phyloP scores from a whole-genome alignment of 2,329 filamentous ascomycete genomes.

The Botrytis byssoidea region DNA sequence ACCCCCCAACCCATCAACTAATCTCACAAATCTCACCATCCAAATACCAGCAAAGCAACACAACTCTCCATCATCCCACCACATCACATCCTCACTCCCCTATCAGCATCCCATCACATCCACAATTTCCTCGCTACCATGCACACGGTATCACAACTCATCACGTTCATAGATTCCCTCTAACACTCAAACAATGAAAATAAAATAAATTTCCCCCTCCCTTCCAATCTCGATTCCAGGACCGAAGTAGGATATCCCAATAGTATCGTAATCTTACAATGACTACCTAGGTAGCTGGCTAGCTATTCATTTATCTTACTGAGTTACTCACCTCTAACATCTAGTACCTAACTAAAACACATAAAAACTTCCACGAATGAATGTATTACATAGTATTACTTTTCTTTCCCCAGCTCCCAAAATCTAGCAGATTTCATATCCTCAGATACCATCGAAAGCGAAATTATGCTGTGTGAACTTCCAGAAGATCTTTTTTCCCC shows the following conservation, averaged over 20 bases:
- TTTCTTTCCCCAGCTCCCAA: not conserved
- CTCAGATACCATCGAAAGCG: not conserved
- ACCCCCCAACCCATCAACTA: too few relatives aligned
- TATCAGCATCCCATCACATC: not conserved
- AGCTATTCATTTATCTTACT: not conserved
- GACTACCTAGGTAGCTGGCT: not conserved
- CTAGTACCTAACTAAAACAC: not conserved
- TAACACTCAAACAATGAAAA: accelerated
- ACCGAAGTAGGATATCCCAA: not conserved
- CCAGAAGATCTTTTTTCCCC: not conserved
- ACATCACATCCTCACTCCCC: too few relatives aligned
- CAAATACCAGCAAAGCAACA: too few relatives aligned
- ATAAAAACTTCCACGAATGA: not conserved
- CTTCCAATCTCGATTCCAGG: not conserved
- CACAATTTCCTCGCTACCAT: not conserved
- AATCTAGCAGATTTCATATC: not conserved
- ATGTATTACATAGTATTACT: not conserved
- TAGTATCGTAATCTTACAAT: not conserved
- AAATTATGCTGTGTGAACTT: not conserved
- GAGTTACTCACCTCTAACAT: not conserved
- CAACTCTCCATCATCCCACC: too few relatives aligned
- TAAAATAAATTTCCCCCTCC: not conserved
- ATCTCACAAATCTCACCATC: too few relatives aligned
- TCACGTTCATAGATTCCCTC: not conserved
- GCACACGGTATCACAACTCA: not conserved